phyloP scores from a whole-genome alignment of 1,284 basidiomycete genomes.

The Naganishia liquefaciens region DNA sequence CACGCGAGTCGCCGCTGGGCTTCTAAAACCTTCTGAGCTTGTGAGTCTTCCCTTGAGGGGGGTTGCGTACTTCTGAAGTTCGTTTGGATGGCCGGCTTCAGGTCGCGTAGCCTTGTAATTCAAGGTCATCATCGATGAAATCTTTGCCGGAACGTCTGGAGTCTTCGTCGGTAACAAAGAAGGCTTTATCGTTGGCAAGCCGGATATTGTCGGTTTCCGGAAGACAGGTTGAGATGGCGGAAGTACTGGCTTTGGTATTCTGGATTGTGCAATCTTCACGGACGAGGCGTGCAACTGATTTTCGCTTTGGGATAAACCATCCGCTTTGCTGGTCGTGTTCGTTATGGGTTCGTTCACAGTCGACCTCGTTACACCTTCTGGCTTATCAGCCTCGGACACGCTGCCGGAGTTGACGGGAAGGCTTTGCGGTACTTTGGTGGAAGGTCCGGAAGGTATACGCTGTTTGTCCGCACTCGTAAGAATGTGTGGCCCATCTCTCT shows the following conservation, averaged over 20 bases:
- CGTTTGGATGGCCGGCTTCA: neutral
- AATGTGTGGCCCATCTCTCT: no score
- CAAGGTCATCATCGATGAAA: neutral
- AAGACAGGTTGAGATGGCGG: constrained; percentile 20
- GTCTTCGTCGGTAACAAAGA: constrained; percentile 5
- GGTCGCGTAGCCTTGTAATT: constrained; percentile 14
- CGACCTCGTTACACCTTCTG: neutral
- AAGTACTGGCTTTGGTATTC: constrained; percentile 15
- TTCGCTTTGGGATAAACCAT: neutral
- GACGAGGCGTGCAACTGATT: neutral
- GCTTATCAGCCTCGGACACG: no score
- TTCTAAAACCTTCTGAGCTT: constrained; percentile 4
- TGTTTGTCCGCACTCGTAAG: no score
- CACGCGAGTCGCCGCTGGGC: constrained; percentile 7
- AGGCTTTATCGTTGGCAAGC: constrained; percentile 15
- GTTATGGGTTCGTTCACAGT: neutral
- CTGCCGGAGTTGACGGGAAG: neutral
- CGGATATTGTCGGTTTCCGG: constrained; percentile 21
- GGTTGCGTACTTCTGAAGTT: constrained; percentile 1
- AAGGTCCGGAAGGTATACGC: no score
- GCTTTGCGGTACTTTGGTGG: neutral
- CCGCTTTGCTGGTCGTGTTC: neutral
- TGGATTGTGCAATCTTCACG: neutral
- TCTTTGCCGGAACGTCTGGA: neutral
- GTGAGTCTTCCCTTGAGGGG: constrained; percentile 10